A percentile compares a stretch with the other conserved stretches of the same genome.
phyloP scores from a whole-genome alignment of 169 alveolate species.

The Cryptosporidium baileyi region DNA sequence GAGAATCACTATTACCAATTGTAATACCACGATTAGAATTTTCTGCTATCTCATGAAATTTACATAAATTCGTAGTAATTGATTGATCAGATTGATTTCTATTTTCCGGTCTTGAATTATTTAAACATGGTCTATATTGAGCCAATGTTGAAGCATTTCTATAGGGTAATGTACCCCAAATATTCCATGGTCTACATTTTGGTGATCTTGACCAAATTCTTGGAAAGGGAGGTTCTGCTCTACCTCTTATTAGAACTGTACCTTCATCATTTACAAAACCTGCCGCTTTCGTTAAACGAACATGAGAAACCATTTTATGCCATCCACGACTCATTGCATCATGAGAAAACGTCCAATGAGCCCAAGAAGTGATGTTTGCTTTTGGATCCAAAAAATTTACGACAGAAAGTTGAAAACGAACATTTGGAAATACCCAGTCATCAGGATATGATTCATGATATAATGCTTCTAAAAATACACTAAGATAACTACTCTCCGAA shows the following conservation, averaged over 20 bases:
- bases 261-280: constrained; percentile 91
- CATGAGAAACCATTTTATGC: constrained; percentile 90
- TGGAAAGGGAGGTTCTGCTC: constrained; percentile 90
- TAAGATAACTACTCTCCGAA: constrained; percentile 83
- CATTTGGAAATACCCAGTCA: constrained; percentile 91
- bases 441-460: constrained; percentile 90
- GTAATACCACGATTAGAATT: neutral
- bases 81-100: neutral
- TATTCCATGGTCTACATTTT: constrained; percentile 82
- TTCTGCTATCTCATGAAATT: constrained; percentile 59
- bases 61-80: neutral
- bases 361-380: constrained; percentile 89
- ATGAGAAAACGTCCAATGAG: constrained; percentile 89
- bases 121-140: constrained; percentile 15
- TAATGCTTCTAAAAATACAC: constrained; percentile 88
- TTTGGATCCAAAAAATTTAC: constrained; percentile 86
- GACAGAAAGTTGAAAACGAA: constrained; percentile 88
- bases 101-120: neutral
- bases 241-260: constrained; percentile 86
- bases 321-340: constrained; percentile 90
- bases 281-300: constrained; percentile 83
- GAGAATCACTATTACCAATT: neutral
- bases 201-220: constrained; percentile 86
- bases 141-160: constrained; percentile 70
- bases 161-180: constrained; percentile 82